A percentile compares a stretch with the other conserved stretches of the same genome.
Evolutionary conservation across 805 yeast species (phyloP).

Genomic region (Candida succiphila): DNA sequence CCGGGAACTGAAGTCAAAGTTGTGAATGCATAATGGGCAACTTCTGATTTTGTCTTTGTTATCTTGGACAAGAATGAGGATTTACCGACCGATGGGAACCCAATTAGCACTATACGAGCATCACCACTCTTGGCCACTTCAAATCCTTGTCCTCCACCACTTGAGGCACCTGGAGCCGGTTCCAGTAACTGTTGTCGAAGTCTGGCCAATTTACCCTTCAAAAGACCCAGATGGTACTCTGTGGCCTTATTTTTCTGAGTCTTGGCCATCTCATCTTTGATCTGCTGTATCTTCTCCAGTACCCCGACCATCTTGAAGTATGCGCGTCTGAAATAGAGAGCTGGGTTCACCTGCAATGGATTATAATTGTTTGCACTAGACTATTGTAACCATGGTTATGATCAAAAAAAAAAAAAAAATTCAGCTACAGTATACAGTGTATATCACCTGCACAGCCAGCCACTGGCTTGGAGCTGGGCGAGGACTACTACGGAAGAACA

Average conservation of each 20-base stretch:
- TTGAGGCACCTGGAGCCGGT: constrained; percentile 64
- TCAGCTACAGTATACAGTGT: too few species aligned
- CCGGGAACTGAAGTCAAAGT: constrained; percentile 97
- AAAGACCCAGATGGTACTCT: constrained; percentile 88
- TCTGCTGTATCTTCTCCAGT: constrained; percentile 71
- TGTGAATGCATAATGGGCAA: constrained; percentile 92
- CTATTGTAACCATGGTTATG: too few species aligned
- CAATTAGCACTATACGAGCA: constrained; percentile 90
- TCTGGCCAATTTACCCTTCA: constrained; percentile 91
- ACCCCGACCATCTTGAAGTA: constrained; percentile 22
- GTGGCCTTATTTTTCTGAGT: constrained; percentile 98
- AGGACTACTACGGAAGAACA: too few species aligned
- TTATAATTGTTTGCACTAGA: too few species aligned
- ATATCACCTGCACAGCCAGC: too few species aligned
- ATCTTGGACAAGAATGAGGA: constrained; percentile 83
- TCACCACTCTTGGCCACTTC: constrained; percentile 95
- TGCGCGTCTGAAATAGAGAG: too few species aligned
- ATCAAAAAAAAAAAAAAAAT: too few species aligned
- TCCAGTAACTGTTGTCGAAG: constrained; percentile 86
- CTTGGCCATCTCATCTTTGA: constrained; percentile 87
- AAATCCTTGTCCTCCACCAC: constrained; percentile 70
- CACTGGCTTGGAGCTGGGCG: too few species aligned
- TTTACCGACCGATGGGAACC: constrained; percentile 97
- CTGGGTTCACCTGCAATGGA: too few species aligned
- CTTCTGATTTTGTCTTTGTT: constrained; percentile 88